Percentiles rank a stretch among this genome's conserved stretches.
phyloP scores from a whole-genome alignment of 805 yeast genomes.

The Yarrowia sp. region DNA sequence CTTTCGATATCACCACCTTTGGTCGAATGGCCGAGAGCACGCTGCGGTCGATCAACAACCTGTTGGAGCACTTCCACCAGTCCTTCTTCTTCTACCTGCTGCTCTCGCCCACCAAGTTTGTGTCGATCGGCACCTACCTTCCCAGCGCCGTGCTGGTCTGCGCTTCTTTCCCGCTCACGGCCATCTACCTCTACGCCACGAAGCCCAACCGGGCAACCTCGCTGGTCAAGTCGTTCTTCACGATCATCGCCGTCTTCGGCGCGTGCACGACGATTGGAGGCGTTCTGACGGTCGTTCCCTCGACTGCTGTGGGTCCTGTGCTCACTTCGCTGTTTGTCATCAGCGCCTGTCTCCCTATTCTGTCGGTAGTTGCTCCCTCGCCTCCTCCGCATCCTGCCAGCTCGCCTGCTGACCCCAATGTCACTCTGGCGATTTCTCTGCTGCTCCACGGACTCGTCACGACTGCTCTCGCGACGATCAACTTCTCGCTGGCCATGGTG shows the following conservation, averaged over 20 bases:
- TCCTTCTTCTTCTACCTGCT: slow-evolving; percentile 89
- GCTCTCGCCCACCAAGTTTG: slow-evolving; percentile 74
- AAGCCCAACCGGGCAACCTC: neutral
- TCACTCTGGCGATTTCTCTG: slow-evolving; percentile 48
- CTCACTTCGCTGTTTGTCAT: slow-evolving; percentile 15
- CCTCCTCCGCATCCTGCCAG: neutral
- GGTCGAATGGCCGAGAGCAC: slow-evolving; percentile 88
- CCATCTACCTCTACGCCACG: slow-evolving; percentile 45
- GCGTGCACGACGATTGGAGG: neutral
- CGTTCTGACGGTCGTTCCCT: neutral
- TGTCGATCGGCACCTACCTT: slow-evolving; percentile 88
- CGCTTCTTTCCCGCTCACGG: slow-evolving; percentile 63
- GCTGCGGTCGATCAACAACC: slow-evolving; percentile 84
- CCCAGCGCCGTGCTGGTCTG: slow-evolving; percentile 80
- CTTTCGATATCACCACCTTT: slow-evolving; percentile 79
- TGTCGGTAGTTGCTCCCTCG: slow-evolving; percentile 29
- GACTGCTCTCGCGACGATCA: slow-evolving; percentile 72
- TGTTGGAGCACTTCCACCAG: slow-evolving; percentile 94
- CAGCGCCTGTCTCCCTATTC: slow-evolving; percentile 9
- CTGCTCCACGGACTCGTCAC: slow-evolving; percentile 65
- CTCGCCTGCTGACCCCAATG: slow-evolving; percentile 16
- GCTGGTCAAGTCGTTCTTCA: slow-evolving; percentile 37
- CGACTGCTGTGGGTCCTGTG: neutral
- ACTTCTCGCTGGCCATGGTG: slow-evolving; percentile 75
- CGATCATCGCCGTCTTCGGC: slow-evolving; percentile 23